Base-by-base conservation (phyloP, 192 early-diverging fungal species). In the Coemansia sp. region DNA sequence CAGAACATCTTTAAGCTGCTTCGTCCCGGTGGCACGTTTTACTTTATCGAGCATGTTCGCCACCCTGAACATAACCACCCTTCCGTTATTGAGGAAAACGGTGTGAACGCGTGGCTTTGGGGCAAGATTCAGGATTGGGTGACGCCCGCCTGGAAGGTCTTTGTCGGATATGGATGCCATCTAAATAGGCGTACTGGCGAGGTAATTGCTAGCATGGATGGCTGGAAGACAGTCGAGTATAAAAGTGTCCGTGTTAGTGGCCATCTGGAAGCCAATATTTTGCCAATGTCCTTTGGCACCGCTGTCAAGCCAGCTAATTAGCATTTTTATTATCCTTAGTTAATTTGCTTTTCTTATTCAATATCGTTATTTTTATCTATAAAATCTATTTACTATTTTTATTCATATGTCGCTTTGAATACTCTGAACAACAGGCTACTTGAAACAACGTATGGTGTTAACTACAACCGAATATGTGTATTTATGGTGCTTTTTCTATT, bases 201-300 rank as follows among this genome's bases (percentile, higher is more conserved):
- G 22, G 59, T 37, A 3, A 51, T 74, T 19, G 50, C 56, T 23
- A 61, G 32, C 0, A 50, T 54, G 37, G 20, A 34, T 1, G 45
- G 64, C 29, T 74, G 71, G 64, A 43, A 53, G 48, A 28, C 42
- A 0, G 64, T 67, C 17, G 60, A 67, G 27, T 74, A 74, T 35
- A 64, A 54, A 35, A 58, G 38, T 27, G 53, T 67, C 11, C 64
- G 71, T 17, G 59, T 56, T 0, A 41, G 42, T 13, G 51, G 67
- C 4, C 60, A 74, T 15, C 25, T 67, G 11, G 52, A 67, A 25
- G 58, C 71, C 1, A 40, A 52, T 1, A 53, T 74, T 17, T 63
- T 74, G 71, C 64, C 71, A 0, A 25, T 74, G 27, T 58, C 64
- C 20, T 63, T 74, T 53, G 71, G 71, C 26, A 63, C 55, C 25